Percentiles rank a stretch among this genome's conserved stretches.
Conservation (phyloP, 495 filamentous ascomycete species). For the Sordaria brevicollis region DNA sequence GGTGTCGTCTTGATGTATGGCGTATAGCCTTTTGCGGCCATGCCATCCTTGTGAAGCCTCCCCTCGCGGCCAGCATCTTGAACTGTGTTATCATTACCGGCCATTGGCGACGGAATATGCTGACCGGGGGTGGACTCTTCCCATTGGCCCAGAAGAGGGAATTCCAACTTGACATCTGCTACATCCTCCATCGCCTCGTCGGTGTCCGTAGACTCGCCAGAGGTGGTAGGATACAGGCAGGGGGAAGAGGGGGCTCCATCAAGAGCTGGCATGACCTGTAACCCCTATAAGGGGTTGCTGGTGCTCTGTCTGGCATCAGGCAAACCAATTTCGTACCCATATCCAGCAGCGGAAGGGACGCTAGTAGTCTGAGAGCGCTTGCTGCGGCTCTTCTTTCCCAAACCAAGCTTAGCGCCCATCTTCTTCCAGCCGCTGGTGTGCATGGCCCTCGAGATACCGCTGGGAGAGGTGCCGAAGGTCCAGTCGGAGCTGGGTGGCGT, state of each 20-base stretch:
- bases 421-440: conserved; percentile 67
- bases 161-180: conserved; percentile 6
- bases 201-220: conserved; percentile 7
- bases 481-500: conserved; percentile 64
- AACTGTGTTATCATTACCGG: conserved; percentile 19
- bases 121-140: conserved; percentile 39
- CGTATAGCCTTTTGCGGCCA: conserved; percentile 42
- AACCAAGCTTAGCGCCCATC: conserved; percentile 67
- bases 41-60: conserved; percentile 31
- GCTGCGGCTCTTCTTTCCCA: conserved; percentile 47
- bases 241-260: conserved; percentile 21
- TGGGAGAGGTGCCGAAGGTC: conserved; percentile 40
- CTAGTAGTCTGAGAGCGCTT: conserved; percentile 30
- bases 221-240: conserved; percentile 6
- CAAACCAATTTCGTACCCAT: conserved; percentile 13
- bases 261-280: conserved; percentile 42
- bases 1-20: conserved; percentile 12
- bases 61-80: conserved; percentile 16
- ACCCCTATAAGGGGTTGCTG: conserved; percentile 39
- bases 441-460: conserved; percentile 40
- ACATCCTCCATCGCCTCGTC: conserved; percentile 5
- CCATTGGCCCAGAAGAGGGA: conserved; percentile 19
- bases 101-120: conserved; percentile 24
- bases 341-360: conserved; percentile 19
- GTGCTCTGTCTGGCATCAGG: conserved; percentile 20